Conservation (phyloP, 2,329 filamentous ascomycete species). For the Paraconiothyrium brasiliense region DNA sequence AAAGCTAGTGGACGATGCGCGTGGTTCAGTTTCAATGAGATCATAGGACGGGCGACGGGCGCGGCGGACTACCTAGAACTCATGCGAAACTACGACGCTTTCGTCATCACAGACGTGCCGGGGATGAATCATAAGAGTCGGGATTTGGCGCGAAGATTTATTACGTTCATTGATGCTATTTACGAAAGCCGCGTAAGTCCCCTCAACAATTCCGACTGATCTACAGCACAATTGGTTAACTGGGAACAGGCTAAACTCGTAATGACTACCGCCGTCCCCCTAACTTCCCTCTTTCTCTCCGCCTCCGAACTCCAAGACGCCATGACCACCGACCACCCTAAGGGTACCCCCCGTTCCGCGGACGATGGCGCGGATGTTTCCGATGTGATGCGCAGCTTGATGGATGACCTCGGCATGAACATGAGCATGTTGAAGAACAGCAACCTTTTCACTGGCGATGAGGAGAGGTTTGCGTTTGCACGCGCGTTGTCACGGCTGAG, state of each 20-base stretch:
- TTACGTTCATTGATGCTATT: constrained; percentile 96
- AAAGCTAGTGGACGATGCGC: constrained; percentile 87
- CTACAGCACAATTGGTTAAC: constrained; percentile 29
- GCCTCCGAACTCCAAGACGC: constrained; percentile 59
- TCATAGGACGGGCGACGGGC: constrained; percentile 87
- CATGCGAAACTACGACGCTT: constrained; percentile 87
- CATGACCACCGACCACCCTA: constrained; percentile 50
- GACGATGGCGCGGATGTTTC: constrained; percentile 65
- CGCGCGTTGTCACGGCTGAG: constrained; percentile 82
- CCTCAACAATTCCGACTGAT: not conserved
- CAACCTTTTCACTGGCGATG: constrained; percentile 89
- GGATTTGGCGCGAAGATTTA: constrained; percentile 90
- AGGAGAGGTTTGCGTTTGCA: constrained; percentile 96
- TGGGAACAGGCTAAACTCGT: constrained; percentile 82
- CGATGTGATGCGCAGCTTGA: constrained; percentile 78
- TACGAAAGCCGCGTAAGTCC: constrained; percentile 74
- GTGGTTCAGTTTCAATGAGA: constrained; percentile 90
- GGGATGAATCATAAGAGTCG: constrained; percentile 88
- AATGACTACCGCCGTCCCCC: constrained; percentile 85
- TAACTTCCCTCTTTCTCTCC: constrained; percentile 86
- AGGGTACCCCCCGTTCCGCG: constrained; percentile 33
- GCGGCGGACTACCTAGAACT: constrained; percentile 96
- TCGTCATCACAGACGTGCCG: constrained; percentile 89
- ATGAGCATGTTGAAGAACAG: constrained; percentile 86
- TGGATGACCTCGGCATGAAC: constrained; percentile 88